Base-by-base conservation (phyloP, 257 asterid species). In the Solanum medicagineum region DNA sequence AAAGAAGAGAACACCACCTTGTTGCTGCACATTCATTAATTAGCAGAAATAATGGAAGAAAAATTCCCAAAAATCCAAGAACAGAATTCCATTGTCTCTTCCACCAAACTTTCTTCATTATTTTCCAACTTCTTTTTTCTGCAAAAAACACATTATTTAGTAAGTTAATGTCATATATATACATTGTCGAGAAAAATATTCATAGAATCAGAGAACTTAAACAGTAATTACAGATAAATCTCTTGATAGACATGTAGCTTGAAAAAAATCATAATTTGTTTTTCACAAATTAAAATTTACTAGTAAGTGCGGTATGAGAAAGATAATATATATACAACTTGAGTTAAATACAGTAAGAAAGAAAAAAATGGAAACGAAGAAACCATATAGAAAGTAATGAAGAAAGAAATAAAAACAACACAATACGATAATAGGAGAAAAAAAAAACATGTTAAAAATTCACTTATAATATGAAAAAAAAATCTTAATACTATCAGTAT, bases 41-140 rank as follows among this genome's bases (percentile, higher is more conserved):
- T 49, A 84, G 36, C 77, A 79, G 65, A 68, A 87, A 75, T 63
- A 87, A 59, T 57, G 56, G 89, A 6, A 87, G 77, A 9, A 53
- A 32, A 56, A 81, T 85, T 4, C 81, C 83, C 54, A 85, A 47
- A 49, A 69, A 87, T 68, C 69, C 51, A 42, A 62, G 22, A 24
- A 84, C 17, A 10, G 20, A 45, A 4, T 44, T 56, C 80, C 83
- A 15, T 74, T 62, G 42, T 85, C 73, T 45, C 73, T 65, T 90
- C 81, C 47, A 51, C 65, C 83, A 55, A 26, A 26, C 47, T 17
- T 29, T 79, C 47, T 79, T 79, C 83, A 79, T 79, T 24, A 26
- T 77, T 17, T 26, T 79, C 82, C 45, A 75, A 49, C 45, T 16
- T 14, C 8, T 49, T 49, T 11, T 53, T 57, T 22, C 60, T 77